phyloP scores from a whole-genome alignment of 2,329 filamentous ascomycete species.

The Trichoderma pleuroti region DNA sequence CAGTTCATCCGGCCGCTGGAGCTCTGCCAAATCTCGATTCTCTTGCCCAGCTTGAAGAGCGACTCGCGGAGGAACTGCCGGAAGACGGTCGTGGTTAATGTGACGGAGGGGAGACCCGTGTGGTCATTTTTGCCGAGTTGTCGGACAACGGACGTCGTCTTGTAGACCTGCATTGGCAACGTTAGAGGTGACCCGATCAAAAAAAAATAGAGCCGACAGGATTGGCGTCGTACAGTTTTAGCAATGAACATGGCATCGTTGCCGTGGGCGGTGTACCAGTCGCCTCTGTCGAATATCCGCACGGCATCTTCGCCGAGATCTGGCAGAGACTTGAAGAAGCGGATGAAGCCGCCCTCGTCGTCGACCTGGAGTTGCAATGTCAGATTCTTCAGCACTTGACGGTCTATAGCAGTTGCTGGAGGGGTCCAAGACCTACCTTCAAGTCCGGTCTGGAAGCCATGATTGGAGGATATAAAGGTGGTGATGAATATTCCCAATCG shows the following conservation, averaged over 20 bases:
- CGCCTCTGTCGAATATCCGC: slow-evolving; percentile 87
- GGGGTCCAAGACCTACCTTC: slow-evolving; percentile 49
- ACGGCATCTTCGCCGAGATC: slow-evolving; percentile 69
- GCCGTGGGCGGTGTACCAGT: slow-evolving; percentile 94
- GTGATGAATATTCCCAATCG: neutral
- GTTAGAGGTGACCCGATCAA: neutral
- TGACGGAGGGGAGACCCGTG: slow-evolving; percentile 86
- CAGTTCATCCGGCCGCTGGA: slow-evolving; percentile 77
- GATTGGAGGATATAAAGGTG: slow-evolving; percentile 23
- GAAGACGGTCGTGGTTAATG: slow-evolving; percentile 92
- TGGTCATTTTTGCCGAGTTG: slow-evolving; percentile 81
- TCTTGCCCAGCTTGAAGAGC: slow-evolving; percentile 84
- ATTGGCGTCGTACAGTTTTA: slow-evolving; percentile 53
- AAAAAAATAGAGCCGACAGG: neutral
- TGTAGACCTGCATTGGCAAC: slow-evolving; percentile 66
- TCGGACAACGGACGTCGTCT: slow-evolving; percentile 91
- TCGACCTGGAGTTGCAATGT: slow-evolving; percentile 62
- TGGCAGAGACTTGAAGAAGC: slow-evolving; percentile 86
- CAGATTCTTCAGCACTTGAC: neutral
- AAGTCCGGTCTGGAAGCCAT: slow-evolving; percentile 72
- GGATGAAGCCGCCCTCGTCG: slow-evolving; percentile 95
- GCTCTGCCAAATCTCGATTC: slow-evolving; percentile 85
- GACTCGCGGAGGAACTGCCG: slow-evolving; percentile 93
- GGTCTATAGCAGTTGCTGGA: neutral
- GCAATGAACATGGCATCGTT: slow-evolving; percentile 82